Evolutionary conservation across 2,329 filamentous ascomycete genomes (phyloP).

Genomic region (Chalara sp.): DNA sequence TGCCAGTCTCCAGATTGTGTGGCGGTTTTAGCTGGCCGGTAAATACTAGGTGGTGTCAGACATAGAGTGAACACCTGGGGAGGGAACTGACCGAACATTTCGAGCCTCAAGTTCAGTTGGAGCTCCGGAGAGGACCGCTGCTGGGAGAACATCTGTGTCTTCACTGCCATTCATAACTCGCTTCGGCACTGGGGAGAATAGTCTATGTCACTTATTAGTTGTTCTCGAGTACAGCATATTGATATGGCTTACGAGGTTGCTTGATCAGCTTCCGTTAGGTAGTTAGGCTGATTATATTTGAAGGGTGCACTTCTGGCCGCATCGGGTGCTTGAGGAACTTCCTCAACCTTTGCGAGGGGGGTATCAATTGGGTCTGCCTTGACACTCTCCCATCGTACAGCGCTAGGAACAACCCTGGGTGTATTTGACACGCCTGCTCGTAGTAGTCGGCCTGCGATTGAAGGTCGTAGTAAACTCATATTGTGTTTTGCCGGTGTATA

Average conservation of each 20-base stretch:
- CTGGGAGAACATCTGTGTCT: slow-evolving; percentile 65
- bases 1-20: slow-evolving; percentile 92
- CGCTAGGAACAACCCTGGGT: slow-evolving; percentile 31
- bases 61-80: background rate
- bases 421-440: slow-evolving; percentile 36
- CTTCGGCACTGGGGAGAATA: slow-evolving; percentile 86
- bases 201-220: slow-evolving; percentile 43
- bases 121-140: slow-evolving; percentile 83
- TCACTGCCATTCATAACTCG: slow-evolving; percentile 88
- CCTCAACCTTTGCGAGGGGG: slow-evolving; percentile 33
- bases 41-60: slow-evolving; percentile 60
- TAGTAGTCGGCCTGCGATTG: slow-evolving; percentile 45
- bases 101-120: slow-evolving; percentile 90
- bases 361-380: slow-evolving; percentile 33
- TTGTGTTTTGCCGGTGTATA: slow-evolving; percentile 16
- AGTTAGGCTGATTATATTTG: slow-evolving; percentile 62
- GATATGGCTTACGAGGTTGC: slow-evolving; percentile 70
- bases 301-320: slow-evolving; percentile 8
- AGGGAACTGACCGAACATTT: slow-evolving; percentile 69
- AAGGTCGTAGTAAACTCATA: slow-evolving; percentile 63
- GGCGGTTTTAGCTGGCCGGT: slow-evolving; percentile 83
- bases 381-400: slow-evolving; percentile 43
- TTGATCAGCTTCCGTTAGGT: slow-evolving; percentile 74
- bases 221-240: slow-evolving; percentile 8
- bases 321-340: slow-evolving; percentile 23